Base-by-base conservation (phyloP, 441 rosid genomes). In the Jatropha multifida region DNA sequence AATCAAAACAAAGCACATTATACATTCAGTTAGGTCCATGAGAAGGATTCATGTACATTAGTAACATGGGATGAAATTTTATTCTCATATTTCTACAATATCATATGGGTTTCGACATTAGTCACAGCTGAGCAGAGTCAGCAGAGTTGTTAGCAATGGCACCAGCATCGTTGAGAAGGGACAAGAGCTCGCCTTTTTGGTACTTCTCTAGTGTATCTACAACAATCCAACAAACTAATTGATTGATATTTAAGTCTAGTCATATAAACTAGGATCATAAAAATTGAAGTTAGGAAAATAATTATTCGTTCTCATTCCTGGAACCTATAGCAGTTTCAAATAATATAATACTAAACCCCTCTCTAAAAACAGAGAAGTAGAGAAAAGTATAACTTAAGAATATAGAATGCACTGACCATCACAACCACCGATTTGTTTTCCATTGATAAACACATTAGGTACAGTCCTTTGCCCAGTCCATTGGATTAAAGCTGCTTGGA, bases 391-490 rank as follows among this genome's bases (percentile, higher is more conserved):
- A 10, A 41, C 23, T 17, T 27, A 7, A 61, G 18, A 23, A 78
- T 12, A 69, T 26, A 7, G 44, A 15, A 0, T 15, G 52, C 60
- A 11, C 85, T 83, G 84, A 88, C 93, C 32, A 67, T 91, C 96
- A 72, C 91, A 91, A 67, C 97, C 97, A 73, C 92, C 96, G 10
- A 90, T 82, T 59, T 90, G 90, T 75, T 83, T 85, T 1, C 85
- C 94, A 77, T 84, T 88, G 42, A 87, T 87, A 83, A 92, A 90
- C 68, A 92, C 92, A 67, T 80, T 92, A 51, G 96, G 94, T 26
- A 92, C 90, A 7, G 94, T 90, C 46, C 77, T 75, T 66, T 70
- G 86, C 23, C 90, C 88, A 40, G 94, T 88, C 97, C 92, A 92
- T 58, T 85, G 85, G 0, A 58, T 20, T 18, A 91, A 69, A 58